Evolutionary conservation across 805 yeast genomes (phyloP).

Genomic region (Yamadazyma olivae): DNA sequence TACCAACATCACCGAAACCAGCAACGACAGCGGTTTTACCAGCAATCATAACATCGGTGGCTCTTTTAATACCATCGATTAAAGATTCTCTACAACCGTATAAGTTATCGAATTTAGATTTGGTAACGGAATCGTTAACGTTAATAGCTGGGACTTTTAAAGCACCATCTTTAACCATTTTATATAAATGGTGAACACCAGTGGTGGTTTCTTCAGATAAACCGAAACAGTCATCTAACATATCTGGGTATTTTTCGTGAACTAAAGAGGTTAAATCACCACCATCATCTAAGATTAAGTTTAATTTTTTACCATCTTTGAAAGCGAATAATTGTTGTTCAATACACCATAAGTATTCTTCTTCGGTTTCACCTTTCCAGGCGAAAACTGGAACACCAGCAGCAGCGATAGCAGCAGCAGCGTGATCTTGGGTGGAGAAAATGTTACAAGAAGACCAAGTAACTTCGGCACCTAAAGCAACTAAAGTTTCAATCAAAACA

Average conservation of each 20-base stretch:
- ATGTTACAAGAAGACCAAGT: constrained; percentile 99
- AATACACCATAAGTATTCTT: constrained; percentile 98
- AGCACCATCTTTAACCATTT: constrained; percentile 81
- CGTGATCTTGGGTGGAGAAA: constrained; percentile 99
- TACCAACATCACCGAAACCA: constrained; percentile 99
- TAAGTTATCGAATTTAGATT: constrained; percentile 98
- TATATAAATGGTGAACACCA: constrained; percentile 99
- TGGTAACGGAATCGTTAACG: constrained; percentile 98
- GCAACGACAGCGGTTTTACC: constrained; percentile 99
- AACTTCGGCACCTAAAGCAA: constrained; percentile 98
- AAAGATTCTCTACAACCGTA: constrained; percentile 99
- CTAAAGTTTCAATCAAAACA: constrained; percentile 94
- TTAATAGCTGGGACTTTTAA: constrained; percentile 99
- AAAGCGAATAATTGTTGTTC: constrained; percentile 98
- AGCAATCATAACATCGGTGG: constrained; percentile 99
- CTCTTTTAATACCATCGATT: constrained; percentile 98
- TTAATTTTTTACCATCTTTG: constrained; percentile 93
- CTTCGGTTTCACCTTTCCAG: constrained; percentile 99
- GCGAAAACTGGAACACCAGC: constrained; percentile 99
- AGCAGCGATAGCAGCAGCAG: constrained; percentile 99
- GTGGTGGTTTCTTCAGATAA: constrained; percentile 99
- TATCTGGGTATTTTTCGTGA: constrained; percentile 97
- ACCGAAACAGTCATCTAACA: constrained; percentile 93
- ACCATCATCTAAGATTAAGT: constrained; percentile 98
- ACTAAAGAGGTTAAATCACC: constrained; percentile 97